Percentiles rank a stretch among this genome's conserved stretches.
Conservation (phyloP, 2,329 filamentous ascomycete species). For the Epichloe amarillans region DNA sequence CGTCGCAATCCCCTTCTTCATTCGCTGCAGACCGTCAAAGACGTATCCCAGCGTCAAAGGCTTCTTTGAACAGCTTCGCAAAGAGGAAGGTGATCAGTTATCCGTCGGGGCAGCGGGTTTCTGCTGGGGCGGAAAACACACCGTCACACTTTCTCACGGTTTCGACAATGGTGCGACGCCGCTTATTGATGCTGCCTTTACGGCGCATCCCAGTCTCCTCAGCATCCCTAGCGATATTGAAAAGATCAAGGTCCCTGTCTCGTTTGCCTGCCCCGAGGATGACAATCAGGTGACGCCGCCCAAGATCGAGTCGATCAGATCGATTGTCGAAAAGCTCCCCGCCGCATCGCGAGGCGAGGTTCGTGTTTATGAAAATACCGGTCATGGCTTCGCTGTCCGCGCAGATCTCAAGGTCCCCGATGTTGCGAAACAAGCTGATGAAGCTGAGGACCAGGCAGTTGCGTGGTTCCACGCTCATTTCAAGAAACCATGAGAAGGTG, state of each 20-base stretch:
- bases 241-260: constrained; percentile 28
- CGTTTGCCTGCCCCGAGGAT: constrained; percentile 31
- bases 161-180: constrained; percentile 17
- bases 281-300: constrained; percentile 26
- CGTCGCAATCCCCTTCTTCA: constrained; percentile 19
- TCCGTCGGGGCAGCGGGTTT: constrained; percentile 42
- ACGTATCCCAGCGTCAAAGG: constrained; percentile 20
- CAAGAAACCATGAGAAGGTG: background rate
- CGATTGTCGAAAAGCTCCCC: constrained; percentile 21
- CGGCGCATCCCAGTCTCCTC: constrained; percentile 38
- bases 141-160: constrained; percentile 32
- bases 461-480: constrained; percentile 20
- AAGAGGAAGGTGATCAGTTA: constrained; percentile 16
- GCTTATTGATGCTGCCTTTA: constrained; percentile 38
- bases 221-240: constrained; percentile 33
- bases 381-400: constrained; percentile 29
- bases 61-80: constrained; percentile 25
- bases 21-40: constrained; percentile 17
- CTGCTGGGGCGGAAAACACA: constrained; percentile 50
- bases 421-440: constrained; percentile 14
- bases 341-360: constrained; percentile 22
- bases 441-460: constrained; percentile 21
- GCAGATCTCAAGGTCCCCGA: constrained; percentile 16
- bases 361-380: constrained; percentile 22
- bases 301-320: constrained; percentile 20